Base-by-base conservation (phyloP, 345 rosid genomes). In the Lagerstroemia speciosa region DNA sequence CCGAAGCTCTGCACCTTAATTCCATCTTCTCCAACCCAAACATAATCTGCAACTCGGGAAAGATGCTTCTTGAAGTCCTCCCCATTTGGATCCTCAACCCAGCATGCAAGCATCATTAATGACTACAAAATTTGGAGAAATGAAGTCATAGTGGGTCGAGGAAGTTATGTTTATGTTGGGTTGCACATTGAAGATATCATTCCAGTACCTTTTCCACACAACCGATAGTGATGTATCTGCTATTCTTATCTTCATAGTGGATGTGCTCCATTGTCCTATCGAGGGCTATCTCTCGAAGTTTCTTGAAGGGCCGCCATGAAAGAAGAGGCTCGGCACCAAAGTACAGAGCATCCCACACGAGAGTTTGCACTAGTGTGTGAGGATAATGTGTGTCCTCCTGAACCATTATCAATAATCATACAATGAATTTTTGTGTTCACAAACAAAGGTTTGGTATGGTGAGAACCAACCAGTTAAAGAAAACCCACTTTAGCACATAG, bases 11-110 rank as follows among this genome's bases (percentile, higher is more conserved):
- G 93, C 89, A 89, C 80, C 80, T 91, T 93, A 86, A 93, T 87
- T 75, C 97, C 98, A 79, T 93, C 98, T 78, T 93, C 97, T 57
- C 90, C 97, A 67, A 91, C 77, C 98, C 96, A 93, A 50, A 89
- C 63, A 71, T 85, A 93, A 77, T 93, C 98, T 0, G 91, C 75
- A 32, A 91, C 72, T 75, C 97, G 82, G 38, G 94, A 65, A 29
- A 93, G 86, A 75, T 93, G 98, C 65, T 89, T 89, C 82, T 89
- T 88, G 67, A 79, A 84, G 16, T 67, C 72, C 67, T 69, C 61
- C 36, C 77, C 77, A 10, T 84, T 69, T 32, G 97, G 97, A 66
- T 90, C 86, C 74, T 90, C 94, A 26, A 81, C 92, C 94, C 94
- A 90, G 48, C 97, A 90, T 11, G 87, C 81, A 69, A 90, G 90